Percentiles rank a stretch among this genome's conserved stretches.
Evolutionary conservation across 345 rosid genomes (phyloP).

Genomic region (Citrus australasica): DNA sequence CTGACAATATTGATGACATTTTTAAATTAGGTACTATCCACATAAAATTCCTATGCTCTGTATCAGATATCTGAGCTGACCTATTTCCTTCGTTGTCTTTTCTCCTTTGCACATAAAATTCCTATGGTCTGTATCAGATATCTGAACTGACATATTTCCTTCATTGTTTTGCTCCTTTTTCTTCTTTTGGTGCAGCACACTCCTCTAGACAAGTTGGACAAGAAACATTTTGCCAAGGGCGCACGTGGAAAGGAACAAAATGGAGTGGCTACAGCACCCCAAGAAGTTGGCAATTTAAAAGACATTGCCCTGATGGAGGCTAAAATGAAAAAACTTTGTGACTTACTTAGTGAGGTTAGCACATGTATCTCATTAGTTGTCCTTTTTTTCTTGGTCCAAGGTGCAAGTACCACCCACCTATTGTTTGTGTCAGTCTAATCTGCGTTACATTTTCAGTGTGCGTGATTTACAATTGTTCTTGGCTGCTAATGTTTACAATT

Average conservation of each 20-base stretch:
- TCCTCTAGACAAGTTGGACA: conserved; percentile 78
- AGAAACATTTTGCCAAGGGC: conserved; percentile 84
- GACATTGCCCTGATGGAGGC: conserved; percentile 75
- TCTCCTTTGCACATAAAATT: neutral
- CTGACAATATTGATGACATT: neutral
- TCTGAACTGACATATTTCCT: neutral
- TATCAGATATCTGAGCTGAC: neutral
- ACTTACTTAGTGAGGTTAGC: conserved; percentile 72
- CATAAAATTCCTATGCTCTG: neutral
- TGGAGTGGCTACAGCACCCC: conserved; percentile 41
- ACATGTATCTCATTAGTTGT: neutral
- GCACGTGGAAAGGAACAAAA: conserved; percentile 48
- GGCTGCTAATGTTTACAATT: neutral
- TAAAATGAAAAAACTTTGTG: conserved; percentile 67
- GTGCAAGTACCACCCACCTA: neutral
- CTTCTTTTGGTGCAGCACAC: conserved; percentile 48
- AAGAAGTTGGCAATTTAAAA: conserved; percentile 47
- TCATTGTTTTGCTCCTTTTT: neutral
- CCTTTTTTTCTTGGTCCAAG: neutral
- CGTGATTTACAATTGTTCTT: neutral
- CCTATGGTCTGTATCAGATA: neutral
- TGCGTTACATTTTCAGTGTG: neutral
- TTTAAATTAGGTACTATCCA: neutral
- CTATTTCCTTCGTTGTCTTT: neutral
- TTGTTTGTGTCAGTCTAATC: neutral